Conservation (phyloP, 2,329 filamentous ascomycete genomes). For the Corynespora cassiicola region DNA sequence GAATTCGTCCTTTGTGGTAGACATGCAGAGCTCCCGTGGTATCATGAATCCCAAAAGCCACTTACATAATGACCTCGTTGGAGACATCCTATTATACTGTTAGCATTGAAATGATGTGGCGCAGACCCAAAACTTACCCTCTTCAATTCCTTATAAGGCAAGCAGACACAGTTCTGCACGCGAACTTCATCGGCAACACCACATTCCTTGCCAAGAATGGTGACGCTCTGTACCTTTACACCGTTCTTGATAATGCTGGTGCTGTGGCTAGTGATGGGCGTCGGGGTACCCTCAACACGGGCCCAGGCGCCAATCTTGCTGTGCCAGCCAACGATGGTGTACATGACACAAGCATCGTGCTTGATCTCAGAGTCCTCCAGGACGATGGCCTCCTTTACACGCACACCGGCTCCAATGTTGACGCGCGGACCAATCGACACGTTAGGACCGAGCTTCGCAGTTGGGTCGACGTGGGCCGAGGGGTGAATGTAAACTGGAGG, state of each 20-base stretch:
- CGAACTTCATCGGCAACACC: constrained; percentile 90
- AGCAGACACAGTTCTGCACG: constrained; percentile 96
- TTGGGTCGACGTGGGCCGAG: constrained; percentile 86
- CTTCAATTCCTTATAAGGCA: constrained; percentile 98
- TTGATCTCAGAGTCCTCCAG: constrained; percentile 95
- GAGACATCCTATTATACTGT: constrained; percentile 71
- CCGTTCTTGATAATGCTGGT: constrained; percentile 98
- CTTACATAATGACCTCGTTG: constrained; percentile 90
- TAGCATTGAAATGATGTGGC: not conserved
- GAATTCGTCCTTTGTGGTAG: not conserved
- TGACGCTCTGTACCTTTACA: constrained; percentile 98
- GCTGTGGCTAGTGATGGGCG: constrained; percentile 83
- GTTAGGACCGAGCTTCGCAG: constrained; percentile 95
- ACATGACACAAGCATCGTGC: constrained; percentile 93
- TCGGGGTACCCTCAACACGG: constrained; percentile 93
- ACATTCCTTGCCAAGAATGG: constrained; percentile 96
- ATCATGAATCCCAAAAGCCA: constrained; percentile 16
- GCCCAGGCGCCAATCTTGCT: constrained; percentile 98
- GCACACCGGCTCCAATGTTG: constrained; percentile 81
- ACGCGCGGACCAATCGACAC: constrained; percentile 94
- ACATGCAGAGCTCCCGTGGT: constrained; percentile 12
- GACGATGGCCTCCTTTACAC: constrained; percentile 95
- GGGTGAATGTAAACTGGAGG: constrained; percentile 96
- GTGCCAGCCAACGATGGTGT: constrained; percentile 97
- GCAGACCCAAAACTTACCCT: constrained; percentile 74